Evolutionary conservation across 2,329 filamentous ascomycete species (phyloP), one percentile per base, ranked within the genome.

Genomic region (Colletotrichum trifolii): DNA sequence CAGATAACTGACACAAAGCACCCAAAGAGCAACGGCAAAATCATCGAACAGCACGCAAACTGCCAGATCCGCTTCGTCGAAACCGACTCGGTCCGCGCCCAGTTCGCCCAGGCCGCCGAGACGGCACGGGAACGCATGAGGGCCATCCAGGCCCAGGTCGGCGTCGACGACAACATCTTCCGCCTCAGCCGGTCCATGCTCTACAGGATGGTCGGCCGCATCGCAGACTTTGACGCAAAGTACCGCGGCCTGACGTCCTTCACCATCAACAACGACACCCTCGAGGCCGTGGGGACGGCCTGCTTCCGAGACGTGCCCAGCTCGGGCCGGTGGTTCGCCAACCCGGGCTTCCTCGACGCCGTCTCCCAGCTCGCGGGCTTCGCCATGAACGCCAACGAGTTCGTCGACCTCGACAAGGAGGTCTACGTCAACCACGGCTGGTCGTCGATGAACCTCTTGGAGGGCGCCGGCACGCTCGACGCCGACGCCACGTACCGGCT

Each of bases 131-230:
- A 82, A 25, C 86, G 88, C 60, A 83, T 90, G 58, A 81, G 88
- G 17, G 77, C 81, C 34, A 82, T 90, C 42, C 89, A 86, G 2
- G 79, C 83, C 69, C 79, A 86, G 67, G 89, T 87, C 64, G 89
- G 91, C 59, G 79, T 86, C 70, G 83, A 81, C 38, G 91, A 90
- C 43, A 84, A 86, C 60, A 90, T 90, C 35, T 90, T 91, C 74
- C 91, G 91, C 77, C 85, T 94, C 67, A 86, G 90, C 54, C 88
- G 90, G 33, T 90, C 90, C 39, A 87, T 94, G 79, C 89, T 90
- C 12, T 96, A 96, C 84, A 94, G 94, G 78, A 84, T 87, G 1
- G 87, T 87, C 70, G 71, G 75, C 10, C 81, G 84, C 45, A 76
- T 89, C 0, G 87, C 88, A 6, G 84, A 88, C 70, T 89, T 88